These are phyloP conservation scores for Cercospora zeae-maydis DNA, from an alignment of 2,329 filamentous ascomycete genomes.

Conservation along the genomic window DNA sequence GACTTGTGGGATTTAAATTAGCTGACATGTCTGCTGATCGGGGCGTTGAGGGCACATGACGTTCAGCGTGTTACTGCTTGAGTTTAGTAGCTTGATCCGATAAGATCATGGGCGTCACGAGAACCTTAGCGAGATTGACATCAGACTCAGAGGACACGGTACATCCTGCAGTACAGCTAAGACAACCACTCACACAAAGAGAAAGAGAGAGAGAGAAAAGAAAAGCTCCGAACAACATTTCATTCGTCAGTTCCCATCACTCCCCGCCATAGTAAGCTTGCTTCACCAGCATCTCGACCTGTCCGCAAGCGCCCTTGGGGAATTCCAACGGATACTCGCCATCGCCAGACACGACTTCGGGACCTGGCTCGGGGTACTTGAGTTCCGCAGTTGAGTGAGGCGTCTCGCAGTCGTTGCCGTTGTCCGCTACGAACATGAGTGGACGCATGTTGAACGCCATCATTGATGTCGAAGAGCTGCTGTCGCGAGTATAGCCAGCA, in stretches of 20 bases:
- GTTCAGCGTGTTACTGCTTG: too few relatives aligned
- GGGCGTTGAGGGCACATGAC: too few relatives aligned
- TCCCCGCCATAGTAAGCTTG: conserved; percentile 10
- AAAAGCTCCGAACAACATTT: too few relatives aligned
- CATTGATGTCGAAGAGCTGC: conserved; percentile 18
- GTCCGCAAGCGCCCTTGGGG: conserved; percentile 31
- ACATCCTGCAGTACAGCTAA: too few relatives aligned
- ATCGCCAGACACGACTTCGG: conserved; percentile 44
- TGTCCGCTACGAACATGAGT: conserved; percentile 42
- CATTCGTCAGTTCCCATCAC: neutral
- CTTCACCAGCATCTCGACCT: conserved; percentile 19
- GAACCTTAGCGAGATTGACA: too few relatives aligned
- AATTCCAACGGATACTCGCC: conserved; percentile 44
- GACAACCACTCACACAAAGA: too few relatives aligned
- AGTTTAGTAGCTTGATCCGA: too few relatives aligned
- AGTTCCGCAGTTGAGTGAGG: conserved; percentile 41
- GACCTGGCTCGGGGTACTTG: conserved; percentile 43
- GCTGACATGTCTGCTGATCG: too few relatives aligned
- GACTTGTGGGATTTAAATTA: too few relatives aligned
- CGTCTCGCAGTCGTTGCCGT: conserved; percentile 41
- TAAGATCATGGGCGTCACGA: too few relatives aligned
- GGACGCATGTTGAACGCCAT: conserved; percentile 41
- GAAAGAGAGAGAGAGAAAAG: too few relatives aligned
- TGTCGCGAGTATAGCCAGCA: neutral
- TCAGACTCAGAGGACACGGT: too few relatives aligned